Conservation (phyloP, 805 yeast species). For the Kazachstania taianensis region DNA sequence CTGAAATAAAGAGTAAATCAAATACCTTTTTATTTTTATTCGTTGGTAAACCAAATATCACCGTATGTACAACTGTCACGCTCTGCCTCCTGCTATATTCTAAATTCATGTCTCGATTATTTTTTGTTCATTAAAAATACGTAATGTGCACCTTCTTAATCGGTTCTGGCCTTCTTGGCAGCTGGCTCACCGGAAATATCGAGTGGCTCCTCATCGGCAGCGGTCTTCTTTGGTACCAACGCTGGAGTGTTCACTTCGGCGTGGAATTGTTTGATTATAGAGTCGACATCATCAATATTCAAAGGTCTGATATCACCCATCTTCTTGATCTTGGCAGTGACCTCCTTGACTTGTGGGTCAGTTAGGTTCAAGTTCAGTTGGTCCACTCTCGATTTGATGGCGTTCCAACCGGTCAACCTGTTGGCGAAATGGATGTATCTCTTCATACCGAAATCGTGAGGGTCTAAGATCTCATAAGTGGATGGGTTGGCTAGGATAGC, state of each 20-base stretch:
- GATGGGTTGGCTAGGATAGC: constrained; percentile 97
- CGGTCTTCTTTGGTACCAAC: constrained; percentile 5
- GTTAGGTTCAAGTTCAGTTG: constrained; percentile 84
- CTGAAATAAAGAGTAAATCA: no score
- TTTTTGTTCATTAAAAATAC: no score
- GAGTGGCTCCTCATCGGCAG: constrained; percentile 5
- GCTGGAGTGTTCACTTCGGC: constrained; percentile 35
- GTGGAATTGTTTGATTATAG: constrained; percentile 89
- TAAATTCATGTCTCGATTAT: no score
- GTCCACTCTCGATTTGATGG: constrained; percentile 95
- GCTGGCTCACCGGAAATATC: constrained; percentile 11
- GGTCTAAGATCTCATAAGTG: constrained; percentile 91
- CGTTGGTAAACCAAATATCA: no score
- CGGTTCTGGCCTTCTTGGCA: constrained; percentile 9
- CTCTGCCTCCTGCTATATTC: no score
- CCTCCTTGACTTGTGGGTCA: constrained; percentile 92
- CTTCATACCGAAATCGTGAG: constrained; percentile 89
- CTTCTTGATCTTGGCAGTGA: constrained; percentile 83
- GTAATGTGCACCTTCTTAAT: no score
- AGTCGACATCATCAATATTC: constrained; percentile 93
- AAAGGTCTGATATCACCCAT: constrained; percentile 92
- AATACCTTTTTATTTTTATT: no score
- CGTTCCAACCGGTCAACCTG: constrained; percentile 98
- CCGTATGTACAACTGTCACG: no score
- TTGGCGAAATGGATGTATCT: constrained; percentile 96